Conservation (phyloP, 2,329 filamentous ascomycete genomes). For the Verruconis gallopava region DNA sequence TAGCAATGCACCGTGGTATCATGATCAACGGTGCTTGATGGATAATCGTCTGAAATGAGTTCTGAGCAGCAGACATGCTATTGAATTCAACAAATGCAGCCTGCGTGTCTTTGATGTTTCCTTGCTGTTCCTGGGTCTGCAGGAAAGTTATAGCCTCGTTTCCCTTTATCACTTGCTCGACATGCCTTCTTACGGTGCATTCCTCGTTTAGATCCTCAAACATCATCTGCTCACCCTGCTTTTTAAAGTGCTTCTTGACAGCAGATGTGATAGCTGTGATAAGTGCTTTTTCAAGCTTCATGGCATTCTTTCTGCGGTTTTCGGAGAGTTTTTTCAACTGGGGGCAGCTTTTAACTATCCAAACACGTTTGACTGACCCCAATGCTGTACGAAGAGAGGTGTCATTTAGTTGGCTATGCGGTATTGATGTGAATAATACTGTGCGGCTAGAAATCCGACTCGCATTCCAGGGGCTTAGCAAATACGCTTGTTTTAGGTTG, state of each 20-base stretch:
- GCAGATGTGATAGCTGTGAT: neutral
- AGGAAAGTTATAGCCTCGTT: constrained; percentile 55
- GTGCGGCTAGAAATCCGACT: constrained; percentile 81
- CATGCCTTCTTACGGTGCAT: constrained; percentile 65
- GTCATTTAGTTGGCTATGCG: constrained; percentile 27
- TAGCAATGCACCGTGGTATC: constrained; percentile 28
- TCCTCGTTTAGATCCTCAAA: constrained; percentile 40
- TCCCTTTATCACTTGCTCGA: constrained; percentile 59
- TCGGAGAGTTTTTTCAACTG: constrained; percentile 70
- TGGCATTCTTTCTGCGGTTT: constrained; percentile 65
- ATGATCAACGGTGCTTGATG: constrained; percentile 23
- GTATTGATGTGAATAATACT: constrained; percentile 58
- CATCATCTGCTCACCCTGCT: constrained; percentile 30
- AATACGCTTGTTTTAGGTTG: constrained; percentile 84
- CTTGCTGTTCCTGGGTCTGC: constrained; percentile 53
- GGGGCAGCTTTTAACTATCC: constrained; percentile 66
- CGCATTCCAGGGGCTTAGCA: constrained; percentile 71
- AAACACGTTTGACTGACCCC: constrained; percentile 34
- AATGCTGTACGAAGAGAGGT: constrained; percentile 24
- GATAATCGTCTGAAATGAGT: constrained; percentile 56
- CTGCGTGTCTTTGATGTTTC: constrained; percentile 53
- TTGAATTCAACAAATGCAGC: constrained; percentile 84
- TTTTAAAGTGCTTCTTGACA: constrained; percentile 16
- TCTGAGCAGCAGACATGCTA: constrained; percentile 69
- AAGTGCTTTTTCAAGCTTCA: constrained; percentile 68